Evolutionary conservation across 805 yeast genomes (phyloP).

Genomic region (Wickerhamiella siamensis): DNA sequence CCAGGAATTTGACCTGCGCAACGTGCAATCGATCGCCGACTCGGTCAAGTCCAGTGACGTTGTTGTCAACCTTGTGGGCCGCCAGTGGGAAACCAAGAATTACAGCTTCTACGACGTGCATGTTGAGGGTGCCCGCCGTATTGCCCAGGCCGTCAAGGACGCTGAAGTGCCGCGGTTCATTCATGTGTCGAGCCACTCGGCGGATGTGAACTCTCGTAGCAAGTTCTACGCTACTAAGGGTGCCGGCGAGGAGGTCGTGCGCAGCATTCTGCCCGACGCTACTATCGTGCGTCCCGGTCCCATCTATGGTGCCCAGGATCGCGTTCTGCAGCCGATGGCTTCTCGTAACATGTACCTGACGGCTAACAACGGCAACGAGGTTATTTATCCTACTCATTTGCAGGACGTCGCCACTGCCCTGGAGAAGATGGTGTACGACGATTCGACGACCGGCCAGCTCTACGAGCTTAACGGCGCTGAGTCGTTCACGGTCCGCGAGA

Average conservation of each 20-base stretch:
- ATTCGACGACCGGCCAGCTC: conserved; percentile 60
- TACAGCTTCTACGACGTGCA: conserved; percentile 73
- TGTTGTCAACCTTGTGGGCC: conserved; percentile 67
- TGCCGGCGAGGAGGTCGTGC: conserved; percentile 56
- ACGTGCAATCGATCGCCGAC: conserved; percentile 59
- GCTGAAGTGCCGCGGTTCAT: conserved; percentile 59
- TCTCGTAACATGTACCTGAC: conserved; percentile 46
- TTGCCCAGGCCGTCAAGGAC: conserved; percentile 56
- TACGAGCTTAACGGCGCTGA: conserved; percentile 68
- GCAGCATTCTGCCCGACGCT: conserved; percentile 52
- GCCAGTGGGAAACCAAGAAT: conserved; percentile 62
- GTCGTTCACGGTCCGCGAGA: conserved; percentile 42
- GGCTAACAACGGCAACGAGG: conserved; percentile 49
- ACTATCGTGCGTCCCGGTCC: conserved; percentile 81
- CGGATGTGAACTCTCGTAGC: conserved; percentile 51
- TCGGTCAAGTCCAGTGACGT: conserved; percentile 70
- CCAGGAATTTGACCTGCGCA: conserved; percentile 71
- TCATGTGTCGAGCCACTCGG: conserved; percentile 71
- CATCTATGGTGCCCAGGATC: conserved; percentile 62
- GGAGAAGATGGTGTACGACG: conserved; percentile 68
- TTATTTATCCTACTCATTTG: conserved; percentile 58
- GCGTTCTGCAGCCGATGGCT: conserved; percentile 47
- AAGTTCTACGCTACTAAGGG: conserved; percentile 70
- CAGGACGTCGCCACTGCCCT: conserved; percentile 65
- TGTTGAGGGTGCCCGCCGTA: conserved; percentile 63